These are phyloP conservation scores for Penicillium verrucosum DNA, from an alignment of 2,329 filamentous ascomycete species.

Conservation along the genomic window DNA sequence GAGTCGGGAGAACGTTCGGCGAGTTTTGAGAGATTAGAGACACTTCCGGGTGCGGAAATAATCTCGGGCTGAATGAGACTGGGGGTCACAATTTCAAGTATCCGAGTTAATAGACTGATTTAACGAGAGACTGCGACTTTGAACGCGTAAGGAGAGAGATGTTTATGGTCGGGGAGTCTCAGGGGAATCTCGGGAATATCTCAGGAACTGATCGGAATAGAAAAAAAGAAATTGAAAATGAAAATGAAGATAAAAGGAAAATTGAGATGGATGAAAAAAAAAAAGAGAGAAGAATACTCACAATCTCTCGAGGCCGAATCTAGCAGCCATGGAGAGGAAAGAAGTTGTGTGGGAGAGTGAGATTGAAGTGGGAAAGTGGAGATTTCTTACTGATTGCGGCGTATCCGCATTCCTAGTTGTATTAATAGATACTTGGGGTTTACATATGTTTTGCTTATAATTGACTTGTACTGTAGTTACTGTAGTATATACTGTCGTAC, in stretches of 20 bases:
- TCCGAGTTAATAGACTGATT: constrained; percentile 5
- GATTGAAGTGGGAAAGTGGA: constrained; percentile 25
- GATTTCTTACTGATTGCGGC: constrained; percentile 21
- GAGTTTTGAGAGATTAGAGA: constrained; percentile 1
- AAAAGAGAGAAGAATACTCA: constrained; percentile 13
- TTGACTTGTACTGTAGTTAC: background rate
- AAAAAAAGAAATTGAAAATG: constrained; percentile 3
- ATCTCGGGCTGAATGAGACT: background rate
- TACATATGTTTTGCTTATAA: background rate
- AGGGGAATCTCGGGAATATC: constrained; percentile 12
- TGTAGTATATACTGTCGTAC: too few relatives aligned
- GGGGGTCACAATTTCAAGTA: background rate
- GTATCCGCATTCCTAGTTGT: constrained; percentile 13
- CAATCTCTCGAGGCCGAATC: constrained; percentile 16
- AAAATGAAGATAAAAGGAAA: constrained; percentile 3
- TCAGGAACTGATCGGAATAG: constrained; percentile 1
- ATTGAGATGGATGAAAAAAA: constrained; percentile 3
- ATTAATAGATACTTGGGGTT: constrained; percentile 2
- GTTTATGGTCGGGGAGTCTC: constrained; percentile 9
- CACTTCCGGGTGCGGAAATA: background rate
- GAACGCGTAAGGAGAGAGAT: constrained; percentile 12
- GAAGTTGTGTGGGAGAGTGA: constrained; percentile 23
- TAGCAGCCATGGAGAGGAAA: constrained; percentile 28
- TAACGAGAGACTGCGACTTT: constrained; percentile 15
- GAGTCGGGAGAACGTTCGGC: constrained; percentile 1